These are phyloP conservation scores for Dryadomyces quercus-mongolicae DNA, from an alignment of 2,329 filamentous ascomycete species.

Conservation along the genomic window DNA sequence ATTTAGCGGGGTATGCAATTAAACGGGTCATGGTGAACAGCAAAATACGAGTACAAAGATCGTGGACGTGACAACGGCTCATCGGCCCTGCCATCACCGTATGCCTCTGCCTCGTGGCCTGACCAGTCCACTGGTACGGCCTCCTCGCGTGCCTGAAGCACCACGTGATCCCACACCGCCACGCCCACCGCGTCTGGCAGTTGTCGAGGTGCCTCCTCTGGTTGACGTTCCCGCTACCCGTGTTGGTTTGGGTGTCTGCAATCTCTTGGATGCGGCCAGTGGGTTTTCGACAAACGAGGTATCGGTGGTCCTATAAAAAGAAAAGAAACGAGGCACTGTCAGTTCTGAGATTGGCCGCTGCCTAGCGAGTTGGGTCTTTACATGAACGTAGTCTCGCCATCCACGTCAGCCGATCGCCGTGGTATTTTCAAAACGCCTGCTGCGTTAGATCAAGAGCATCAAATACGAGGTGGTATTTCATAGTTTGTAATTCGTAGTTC, in stretches of 20 bases:
- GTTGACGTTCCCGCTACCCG: constrained; percentile 31
- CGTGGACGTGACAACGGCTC: too few relatives aligned
- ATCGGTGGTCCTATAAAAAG: constrained; percentile 60
- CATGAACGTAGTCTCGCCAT: constrained; percentile 78
- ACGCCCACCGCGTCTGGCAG: constrained; percentile 22
- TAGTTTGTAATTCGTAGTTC: too few relatives aligned
- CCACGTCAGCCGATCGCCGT: constrained; percentile 23
- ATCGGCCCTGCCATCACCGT: constrained; percentile 21
- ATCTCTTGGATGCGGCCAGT: constrained; percentile 39
- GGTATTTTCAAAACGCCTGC: constrained; percentile 11
- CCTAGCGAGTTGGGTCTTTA: constrained; percentile 30
- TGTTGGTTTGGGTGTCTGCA: constrained; percentile 32
- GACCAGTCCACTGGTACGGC: constrained; percentile 32
- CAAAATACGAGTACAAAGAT: not conserved
- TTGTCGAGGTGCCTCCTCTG: constrained; percentile 23
- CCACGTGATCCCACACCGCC: constrained; percentile 20
- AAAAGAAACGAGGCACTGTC: not conserved
- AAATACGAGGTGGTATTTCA: too few relatives aligned
- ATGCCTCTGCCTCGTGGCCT: constrained; percentile 33
- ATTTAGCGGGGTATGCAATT: constrained; percentile 9
- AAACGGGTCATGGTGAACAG: not conserved
- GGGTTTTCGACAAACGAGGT: constrained; percentile 87
- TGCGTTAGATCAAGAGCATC: not conserved
- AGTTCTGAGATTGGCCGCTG: not conserved
- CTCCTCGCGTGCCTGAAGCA: constrained; percentile 16